A percentile compares a stretch with the other conserved stretches of the same genome.
Evolutionary conservation across 495 filamentous ascomycete species (phyloP).

Genomic region (Penicillium dipodomyicola): DNA sequence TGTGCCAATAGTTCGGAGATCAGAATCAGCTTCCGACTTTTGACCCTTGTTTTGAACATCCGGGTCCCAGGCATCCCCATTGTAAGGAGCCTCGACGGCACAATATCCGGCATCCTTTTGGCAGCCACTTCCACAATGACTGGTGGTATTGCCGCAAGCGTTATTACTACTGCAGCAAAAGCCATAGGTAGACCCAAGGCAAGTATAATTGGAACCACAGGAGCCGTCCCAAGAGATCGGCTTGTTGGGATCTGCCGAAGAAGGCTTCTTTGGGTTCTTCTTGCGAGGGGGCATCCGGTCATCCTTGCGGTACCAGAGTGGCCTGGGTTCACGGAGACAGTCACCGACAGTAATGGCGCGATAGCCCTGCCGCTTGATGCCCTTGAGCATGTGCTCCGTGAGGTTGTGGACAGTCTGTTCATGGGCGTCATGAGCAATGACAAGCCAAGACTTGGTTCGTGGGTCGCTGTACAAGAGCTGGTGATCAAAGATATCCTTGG

Average conservation of each 20-base stretch:
- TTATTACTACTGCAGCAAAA: slow-evolving; percentile 42
- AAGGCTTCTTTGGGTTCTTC: slow-evolving; percentile 23
- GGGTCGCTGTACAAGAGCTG: slow-evolving; percentile 40
- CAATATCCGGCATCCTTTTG: slow-evolving; percentile 50
- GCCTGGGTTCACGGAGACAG: slow-evolving; percentile 66
- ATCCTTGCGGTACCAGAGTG: slow-evolving; percentile 66
- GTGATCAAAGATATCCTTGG: slow-evolving; percentile 69
- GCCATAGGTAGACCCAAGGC: slow-evolving; percentile 45
- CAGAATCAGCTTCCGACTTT: slow-evolving; percentile 24
- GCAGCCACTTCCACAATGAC: slow-evolving; percentile 52
- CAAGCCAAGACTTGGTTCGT: slow-evolving; percentile 55
- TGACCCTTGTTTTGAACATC: slow-evolving; percentile 7
- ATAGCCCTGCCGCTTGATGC: slow-evolving; percentile 56
- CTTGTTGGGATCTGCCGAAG: slow-evolving; percentile 35
- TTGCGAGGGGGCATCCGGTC: slow-evolving; percentile 20
- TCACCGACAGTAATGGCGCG: slow-evolving; percentile 71
- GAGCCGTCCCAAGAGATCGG: slow-evolving; percentile 50
- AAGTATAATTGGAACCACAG: slow-evolving; percentile 53
- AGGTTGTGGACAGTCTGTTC: slow-evolving; percentile 73
- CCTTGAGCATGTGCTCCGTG: slow-evolving; percentile 68
- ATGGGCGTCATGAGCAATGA: slow-evolving; percentile 79
- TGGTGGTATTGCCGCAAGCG: slow-evolving; percentile 48
- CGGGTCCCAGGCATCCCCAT: slow-evolving; percentile 29
- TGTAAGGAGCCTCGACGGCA: slow-evolving; percentile 23
- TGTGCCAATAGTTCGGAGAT: slow-evolving; percentile 18